Evolutionary conservation across 2,329 filamentous ascomycete genomes (phyloP), one percentile per base, ranked within the genome.

Genomic region (Alternaria novae-zelandiae): DNA sequence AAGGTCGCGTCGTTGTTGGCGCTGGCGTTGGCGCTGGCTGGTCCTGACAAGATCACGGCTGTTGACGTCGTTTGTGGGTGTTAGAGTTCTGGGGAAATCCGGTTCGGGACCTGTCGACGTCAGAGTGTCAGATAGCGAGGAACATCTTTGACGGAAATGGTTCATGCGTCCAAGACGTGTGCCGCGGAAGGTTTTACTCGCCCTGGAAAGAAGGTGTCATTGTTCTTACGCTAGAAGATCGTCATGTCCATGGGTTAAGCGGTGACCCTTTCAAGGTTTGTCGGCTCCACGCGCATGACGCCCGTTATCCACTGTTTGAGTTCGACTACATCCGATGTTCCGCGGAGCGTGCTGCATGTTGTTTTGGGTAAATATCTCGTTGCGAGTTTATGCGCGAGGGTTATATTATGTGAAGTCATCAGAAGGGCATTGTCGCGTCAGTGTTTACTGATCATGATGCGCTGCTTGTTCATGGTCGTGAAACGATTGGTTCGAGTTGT

Each of bases 371-470:
- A 21, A 54, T 26, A 15, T 44, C 9, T 44, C 20, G 30, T 13
- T n/a, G 30, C 49, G 20, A 53, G 10, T 6, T 44, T 3, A 44
- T 13, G 23, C 36, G 13, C 12, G 13, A 28, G 43, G 23, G 15
- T 44, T 20, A 23, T n/a, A 21, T 36, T 5, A 26, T 15, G 51
- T 56, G 50, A 60, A 56, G 51, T 56, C 58, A 57, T 43, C 21
- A 30, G 44, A 13, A 43, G 30, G 25, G 15, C 6, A 6, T 23
- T 57, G 20, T 61, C 54, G 32, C 25, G 25, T 47, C 13, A 58
- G 54, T 25, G 36, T 58, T 43, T 58, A 55, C 44, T 49, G 59
- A 62, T 62, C 54, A 62, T 62, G 54, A 58, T 62, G 59, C 54
- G 17, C 28, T 58, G 59, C 59, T 58, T 41, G 46, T 46, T 56